These are phyloP conservation scores for Epichloe festucae DNA, from an alignment of 2,329 filamentous ascomycete genomes.

Conservation along the genomic window DNA sequence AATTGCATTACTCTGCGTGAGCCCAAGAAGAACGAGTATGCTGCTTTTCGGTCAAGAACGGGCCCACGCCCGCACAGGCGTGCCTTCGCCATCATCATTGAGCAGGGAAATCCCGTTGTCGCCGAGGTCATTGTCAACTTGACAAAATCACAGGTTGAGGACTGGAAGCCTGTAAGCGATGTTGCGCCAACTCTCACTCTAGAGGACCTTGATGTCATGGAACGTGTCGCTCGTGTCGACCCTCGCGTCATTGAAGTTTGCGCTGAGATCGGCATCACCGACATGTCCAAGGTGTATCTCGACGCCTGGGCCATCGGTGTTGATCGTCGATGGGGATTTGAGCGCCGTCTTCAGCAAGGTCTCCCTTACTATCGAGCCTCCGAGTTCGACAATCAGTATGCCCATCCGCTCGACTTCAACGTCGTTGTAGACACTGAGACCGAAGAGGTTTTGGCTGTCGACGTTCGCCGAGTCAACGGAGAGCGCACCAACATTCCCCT, in stretches of 20 bases:
- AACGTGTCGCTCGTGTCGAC: slow-evolving; percentile 54
- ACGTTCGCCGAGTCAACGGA: slow-evolving; percentile 28
- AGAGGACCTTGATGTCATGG: slow-evolving; percentile 67
- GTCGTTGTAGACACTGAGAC: slow-evolving; percentile 31
- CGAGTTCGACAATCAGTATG: slow-evolving; percentile 52
- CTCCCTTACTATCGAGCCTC: slow-evolving; percentile 71
- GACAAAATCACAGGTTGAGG: slow-evolving; percentile 26
- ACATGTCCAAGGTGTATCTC: slow-evolving; percentile 76
- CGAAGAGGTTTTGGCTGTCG: slow-evolving; percentile 34
- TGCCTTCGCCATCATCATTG: slow-evolving; percentile 35
- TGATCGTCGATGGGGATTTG: slow-evolving; percentile 62
- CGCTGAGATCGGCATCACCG: slow-evolving; percentile 58
- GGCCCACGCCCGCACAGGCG: slow-evolving; percentile 35
- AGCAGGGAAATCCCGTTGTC: slow-evolving; percentile 25
- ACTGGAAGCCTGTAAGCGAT: slow-evolving; percentile 32
- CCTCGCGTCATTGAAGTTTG: slow-evolving; percentile 67
- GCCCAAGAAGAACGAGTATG: slow-evolving; percentile 48
- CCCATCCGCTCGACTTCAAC: slow-evolving; percentile 41
- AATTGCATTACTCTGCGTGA: slow-evolving; percentile 57
- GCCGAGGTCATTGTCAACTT: slow-evolving; percentile 40
- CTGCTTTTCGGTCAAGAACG: slow-evolving; percentile 41
- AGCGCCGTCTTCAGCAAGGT: slow-evolving; percentile 63
- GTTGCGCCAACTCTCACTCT: slow-evolving; percentile 51
- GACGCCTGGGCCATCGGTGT: slow-evolving; percentile 80
- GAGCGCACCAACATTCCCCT: slow-evolving; percentile 31